phyloP scores from a whole-genome alignment of 192 early-diverging fungal species.

The Coemansia sp. region DNA sequence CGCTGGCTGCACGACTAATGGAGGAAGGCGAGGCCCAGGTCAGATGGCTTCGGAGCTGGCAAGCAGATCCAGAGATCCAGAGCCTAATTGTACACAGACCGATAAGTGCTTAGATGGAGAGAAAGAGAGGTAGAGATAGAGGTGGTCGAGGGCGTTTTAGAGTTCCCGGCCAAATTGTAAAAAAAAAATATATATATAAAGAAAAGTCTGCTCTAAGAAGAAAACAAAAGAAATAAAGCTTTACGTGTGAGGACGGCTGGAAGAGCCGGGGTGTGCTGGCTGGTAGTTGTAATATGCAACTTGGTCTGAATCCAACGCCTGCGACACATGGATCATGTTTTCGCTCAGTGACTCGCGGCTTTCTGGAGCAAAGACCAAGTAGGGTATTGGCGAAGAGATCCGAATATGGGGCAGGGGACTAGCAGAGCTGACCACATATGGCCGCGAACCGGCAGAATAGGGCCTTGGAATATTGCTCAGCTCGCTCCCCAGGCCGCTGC shows the following conservation, averaged over 20 bases:
- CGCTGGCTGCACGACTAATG: conserved; percentile 7
- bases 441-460: not conserved
- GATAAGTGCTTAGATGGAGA: not conserved
- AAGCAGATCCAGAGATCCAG: conserved; percentile 3
- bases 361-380: conserved; percentile 46
- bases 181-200: too few species aligned
- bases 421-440: conserved; percentile 10
- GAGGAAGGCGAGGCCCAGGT: conserved; percentile 24
- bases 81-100: not conserved
- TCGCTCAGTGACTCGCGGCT: conserved; percentile 33
- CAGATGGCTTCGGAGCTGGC: conserved; percentile 36
- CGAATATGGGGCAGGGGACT: not conserved
- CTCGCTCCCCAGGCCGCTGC: conserved; percentile 1
- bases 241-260: too few species aligned
- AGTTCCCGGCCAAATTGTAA: too few species aligned
- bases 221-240: too few species aligned
- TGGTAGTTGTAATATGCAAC: too few species aligned
- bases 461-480: not conserved
- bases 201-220: too few species aligned
- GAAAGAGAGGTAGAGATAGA: too few species aligned
- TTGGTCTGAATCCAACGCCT: conserved; percentile 11
- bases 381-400: conserved; percentile 44
- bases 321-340: conserved; percentile 27
- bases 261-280: too few species aligned
- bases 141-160: too few species aligned